Evolutionary conservation across 768 basidiomycete species (phyloP), one percentile per base, ranked within the genome.

Genomic region (Naganishia kalamii): DNA sequence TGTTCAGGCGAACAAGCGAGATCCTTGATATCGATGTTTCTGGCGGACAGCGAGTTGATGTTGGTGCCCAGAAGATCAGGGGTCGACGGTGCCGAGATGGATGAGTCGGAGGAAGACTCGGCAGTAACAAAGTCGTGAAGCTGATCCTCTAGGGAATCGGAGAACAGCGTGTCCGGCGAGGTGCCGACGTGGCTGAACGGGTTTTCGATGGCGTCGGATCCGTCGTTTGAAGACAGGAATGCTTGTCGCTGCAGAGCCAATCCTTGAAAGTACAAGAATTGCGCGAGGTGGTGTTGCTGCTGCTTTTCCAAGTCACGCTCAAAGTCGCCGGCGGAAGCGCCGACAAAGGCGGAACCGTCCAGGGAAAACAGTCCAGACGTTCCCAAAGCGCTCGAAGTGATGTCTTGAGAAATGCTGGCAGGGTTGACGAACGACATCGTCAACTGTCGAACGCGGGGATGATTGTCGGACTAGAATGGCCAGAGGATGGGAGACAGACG

Each of bases 231-330:
- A 10, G 21, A 19, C 7, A 5, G 11, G 27, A 15, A 2, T 6
- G 11, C 23, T 21, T 65, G 64, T 15, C 54, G 52, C 30, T 65
- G 30, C 29, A 65, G 21, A 23, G 64, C 64, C 3, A 65, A 44
- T 21, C 33, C 29, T 25, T 65, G 64, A 32, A 32, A 65, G 23
- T 65, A 65, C 21, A 65, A 30, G 40, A 65, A 65, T 23, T 65
- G 64, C 1, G 33, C 54, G 11, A 65, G 54, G 40, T 65, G 64
- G 30, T 59, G 54, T 25, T 60, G 64, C 27, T 65, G 64, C 37
- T 65, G 64, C 25, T 57, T 60, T 44, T 65, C 64, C 19, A 65
- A 54, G 44, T 65, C 64, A 17, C n/a, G 4, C 17, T 35, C 33
- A 12, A 25, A 40, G 23, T 57, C 32, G 10, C 15, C 30, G 13